These are phyloP conservation scores for Starmerella apis DNA, from an alignment of 805 yeast species.

Conservation along the genomic window DNA sequence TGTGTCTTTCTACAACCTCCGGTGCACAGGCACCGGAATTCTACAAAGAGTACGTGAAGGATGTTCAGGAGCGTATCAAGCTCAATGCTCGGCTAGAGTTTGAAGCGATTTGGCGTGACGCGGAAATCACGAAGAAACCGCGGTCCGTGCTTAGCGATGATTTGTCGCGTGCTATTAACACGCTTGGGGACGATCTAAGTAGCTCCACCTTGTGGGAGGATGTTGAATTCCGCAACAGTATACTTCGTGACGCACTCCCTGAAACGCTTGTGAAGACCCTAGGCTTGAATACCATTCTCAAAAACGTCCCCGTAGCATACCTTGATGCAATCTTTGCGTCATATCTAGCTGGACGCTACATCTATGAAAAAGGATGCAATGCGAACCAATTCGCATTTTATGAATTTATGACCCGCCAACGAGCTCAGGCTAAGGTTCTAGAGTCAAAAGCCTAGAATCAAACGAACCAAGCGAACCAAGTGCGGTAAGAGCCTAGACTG, in stretches of 20 bases:
- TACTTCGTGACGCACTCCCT: slow-evolving; percentile 71
- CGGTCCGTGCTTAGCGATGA: slow-evolving; percentile 61
- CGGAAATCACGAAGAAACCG: slow-evolving; percentile 52
- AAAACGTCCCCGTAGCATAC: slow-evolving; percentile 78
- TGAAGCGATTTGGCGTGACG: slow-evolving; percentile 72
- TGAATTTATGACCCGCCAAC: slow-evolving; percentile 34
- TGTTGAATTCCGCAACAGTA: slow-evolving; percentile 59
- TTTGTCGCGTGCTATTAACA: slow-evolving; percentile 71
- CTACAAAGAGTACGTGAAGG: slow-evolving; percentile 71
- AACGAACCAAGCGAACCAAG: too few species aligned
- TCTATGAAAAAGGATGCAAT: slow-evolving; percentile 68
- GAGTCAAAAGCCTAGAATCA: background rate
- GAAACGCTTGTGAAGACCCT: slow-evolving; percentile 51
- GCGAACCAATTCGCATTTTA: slow-evolving; percentile 53
- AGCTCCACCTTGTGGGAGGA: slow-evolving; percentile 80
- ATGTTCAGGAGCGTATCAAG: slow-evolving; percentile 68
- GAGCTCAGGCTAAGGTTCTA: slow-evolving; percentile 12
- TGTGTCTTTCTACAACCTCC: slow-evolving; percentile 53
- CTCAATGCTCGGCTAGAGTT: slow-evolving; percentile 77
- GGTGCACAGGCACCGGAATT: slow-evolving; percentile 47
- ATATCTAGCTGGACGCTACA: slow-evolving; percentile 71
- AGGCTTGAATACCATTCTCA: slow-evolving; percentile 52
- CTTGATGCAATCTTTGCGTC: slow-evolving; percentile 82
- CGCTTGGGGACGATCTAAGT: slow-evolving; percentile 75
- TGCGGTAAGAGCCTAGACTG: too few species aligned